These are phyloP conservation scores for Heliosperma pusillum DNA, from an alignment of 148 eudicot genomes.

Conservation along the genomic window DNA sequence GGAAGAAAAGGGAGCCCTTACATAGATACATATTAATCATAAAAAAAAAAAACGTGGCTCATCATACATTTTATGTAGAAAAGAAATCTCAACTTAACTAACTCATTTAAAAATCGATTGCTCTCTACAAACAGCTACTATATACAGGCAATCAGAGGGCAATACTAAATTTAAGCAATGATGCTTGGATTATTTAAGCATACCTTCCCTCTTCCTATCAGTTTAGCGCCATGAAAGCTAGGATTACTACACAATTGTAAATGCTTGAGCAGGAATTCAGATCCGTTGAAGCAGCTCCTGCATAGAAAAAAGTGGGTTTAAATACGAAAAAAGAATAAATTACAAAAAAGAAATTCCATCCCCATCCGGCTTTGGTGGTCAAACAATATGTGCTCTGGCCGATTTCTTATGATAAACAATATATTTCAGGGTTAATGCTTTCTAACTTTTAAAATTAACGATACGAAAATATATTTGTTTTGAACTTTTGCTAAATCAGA, in stretches of 20 bases:
- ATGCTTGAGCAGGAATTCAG: background rate
- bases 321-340: background rate
- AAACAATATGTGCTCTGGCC: no score
- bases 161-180: background rate
- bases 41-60: background rate
- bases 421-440: no score
- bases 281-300: slow-evolving; percentile 5
- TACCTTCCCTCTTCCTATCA: slow-evolving; percentile 9
- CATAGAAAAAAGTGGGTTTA: background rate
- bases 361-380: no score
- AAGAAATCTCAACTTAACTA: background rate
- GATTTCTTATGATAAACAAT: no score
- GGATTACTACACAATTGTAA: slow-evolving; percentile 3
- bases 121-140: slow-evolving; percentile 14
- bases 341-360: no score
- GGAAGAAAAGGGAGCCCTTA: background rate
- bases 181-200: no score
- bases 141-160: background rate
- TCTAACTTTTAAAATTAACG: no score
- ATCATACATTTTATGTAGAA: background rate
- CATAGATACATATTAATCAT: background rate
- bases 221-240: slow-evolving; percentile 6
- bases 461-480: no score
- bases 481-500: no score
- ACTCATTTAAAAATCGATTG: background rate